These are phyloP conservation scores for Euphorbia tirucalli DNA, from an alignment of 345 rosid species.

Conservation along the genomic window DNA sequence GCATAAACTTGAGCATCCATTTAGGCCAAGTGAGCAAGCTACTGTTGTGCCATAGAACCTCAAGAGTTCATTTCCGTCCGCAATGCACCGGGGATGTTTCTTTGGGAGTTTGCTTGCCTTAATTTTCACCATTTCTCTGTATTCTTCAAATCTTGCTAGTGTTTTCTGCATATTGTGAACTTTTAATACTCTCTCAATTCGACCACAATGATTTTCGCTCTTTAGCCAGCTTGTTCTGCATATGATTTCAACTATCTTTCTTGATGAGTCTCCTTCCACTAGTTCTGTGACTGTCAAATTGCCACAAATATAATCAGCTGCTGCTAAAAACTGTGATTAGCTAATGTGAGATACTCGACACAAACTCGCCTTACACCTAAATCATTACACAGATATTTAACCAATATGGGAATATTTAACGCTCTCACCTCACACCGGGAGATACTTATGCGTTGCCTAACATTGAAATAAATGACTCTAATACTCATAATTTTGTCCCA, in stretches of 20 bases:
- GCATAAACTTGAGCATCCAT: slow-evolving; percentile 78
- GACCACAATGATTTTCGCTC: slow-evolving; percentile 79
- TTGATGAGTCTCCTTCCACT: slow-evolving; percentile 91
- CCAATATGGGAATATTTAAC: no score
- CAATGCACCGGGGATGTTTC: slow-evolving; percentile 93
- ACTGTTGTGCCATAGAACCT: slow-evolving; percentile 87
- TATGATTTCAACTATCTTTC: slow-evolving; percentile 97
- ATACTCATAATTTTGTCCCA: no score
- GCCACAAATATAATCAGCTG: slow-evolving; percentile 16
- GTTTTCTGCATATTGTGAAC: slow-evolving; percentile 97
- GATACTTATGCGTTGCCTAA: no score
- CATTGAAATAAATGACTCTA: no score
- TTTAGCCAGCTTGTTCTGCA: slow-evolving; percentile 90
- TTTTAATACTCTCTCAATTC: slow-evolving; percentile 88
- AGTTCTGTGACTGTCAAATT: slow-evolving; percentile 82
- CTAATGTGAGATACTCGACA: no score
- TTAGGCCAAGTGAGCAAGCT: slow-evolving; percentile 81
- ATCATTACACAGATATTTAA: no score
- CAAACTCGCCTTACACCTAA: no score
- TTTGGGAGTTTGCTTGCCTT: slow-evolving; percentile 81
- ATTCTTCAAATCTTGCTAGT: slow-evolving; percentile 85
- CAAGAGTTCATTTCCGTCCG: slow-evolving; percentile 92
- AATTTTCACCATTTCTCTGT: slow-evolving; percentile 79
- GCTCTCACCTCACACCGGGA: no score
- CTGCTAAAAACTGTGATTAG: no score